phyloP scores from a whole-genome alignment of 108 stramenopile genomes.

The Craspedostauros australis region DNA sequence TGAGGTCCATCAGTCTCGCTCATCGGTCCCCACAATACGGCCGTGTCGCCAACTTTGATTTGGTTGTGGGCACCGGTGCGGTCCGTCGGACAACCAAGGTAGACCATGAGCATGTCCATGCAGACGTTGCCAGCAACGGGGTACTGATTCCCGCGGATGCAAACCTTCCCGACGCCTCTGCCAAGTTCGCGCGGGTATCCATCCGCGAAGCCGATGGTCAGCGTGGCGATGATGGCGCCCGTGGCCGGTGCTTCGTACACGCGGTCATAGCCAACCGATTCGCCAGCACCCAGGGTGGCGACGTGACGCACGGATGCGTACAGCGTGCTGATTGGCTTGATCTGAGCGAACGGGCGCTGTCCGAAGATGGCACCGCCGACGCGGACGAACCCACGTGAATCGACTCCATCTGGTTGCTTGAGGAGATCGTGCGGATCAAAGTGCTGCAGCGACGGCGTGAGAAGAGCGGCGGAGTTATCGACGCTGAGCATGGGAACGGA shows the following conservation, averaged over 20 bases:
- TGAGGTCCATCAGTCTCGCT: constrained; percentile 39
- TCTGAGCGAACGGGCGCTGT: constrained; percentile 57
- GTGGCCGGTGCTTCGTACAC: constrained; percentile 49
- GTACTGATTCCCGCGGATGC: constrained; percentile 43
- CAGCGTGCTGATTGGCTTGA: constrained; percentile 51
- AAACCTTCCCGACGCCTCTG: constrained; percentile 51
- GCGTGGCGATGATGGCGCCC: constrained; percentile 53
- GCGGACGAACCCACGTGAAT: constrained; percentile 55
- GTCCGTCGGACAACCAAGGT: constrained; percentile 47
- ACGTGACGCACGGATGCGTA: constrained; percentile 59
- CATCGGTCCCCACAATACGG: constrained; percentile 61
- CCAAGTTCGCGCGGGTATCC: constrained; percentile 69
- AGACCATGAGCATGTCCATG: constrained; percentile 82
- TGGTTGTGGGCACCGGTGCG: constrained; percentile 26
- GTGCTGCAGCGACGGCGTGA: constrained; percentile 44
- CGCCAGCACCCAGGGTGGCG: constrained; percentile 43
- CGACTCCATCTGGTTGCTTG: constrained; percentile 23
- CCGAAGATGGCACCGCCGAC: constrained; percentile 69
- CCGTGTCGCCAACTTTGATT: constrained; percentile 56
- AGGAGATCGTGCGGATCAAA: constrained; percentile 50
- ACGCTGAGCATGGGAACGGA: constrained; percentile 34
- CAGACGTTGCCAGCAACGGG: constrained; percentile 76
- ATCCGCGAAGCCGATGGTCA: constrained; percentile 75
- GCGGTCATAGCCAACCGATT: constrained; percentile 73
- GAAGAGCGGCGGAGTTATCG: constrained; percentile 60